A percentile compares a stretch with the other conserved stretches of the same genome.
Evolutionary conservation across 1,284 basidiomycete species (phyloP).

Genomic region (Ceratobasidium sp.): DNA sequence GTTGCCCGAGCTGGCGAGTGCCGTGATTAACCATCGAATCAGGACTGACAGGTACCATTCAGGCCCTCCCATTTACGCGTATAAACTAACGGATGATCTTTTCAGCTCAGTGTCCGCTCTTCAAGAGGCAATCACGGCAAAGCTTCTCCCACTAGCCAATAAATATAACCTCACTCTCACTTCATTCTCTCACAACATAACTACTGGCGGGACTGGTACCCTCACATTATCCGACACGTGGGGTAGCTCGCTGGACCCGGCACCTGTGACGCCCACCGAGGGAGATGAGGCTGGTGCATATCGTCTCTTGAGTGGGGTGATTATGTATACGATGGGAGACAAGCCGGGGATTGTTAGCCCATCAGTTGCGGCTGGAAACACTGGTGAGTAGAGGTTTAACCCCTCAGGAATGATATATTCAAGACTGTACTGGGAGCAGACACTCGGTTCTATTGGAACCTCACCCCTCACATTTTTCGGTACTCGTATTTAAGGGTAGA

Average conservation of each 20-base stretch:
- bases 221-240: slow-evolving; percentile 61
- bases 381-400: slow-evolving; percentile 50
- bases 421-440: slow-evolving; percentile 55
- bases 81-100: slow-evolving; percentile 5
- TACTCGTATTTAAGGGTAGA: slow-evolving; percentile 57
- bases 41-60: slow-evolving; percentile 63
- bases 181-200: slow-evolving; percentile 61
- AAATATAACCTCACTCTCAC: slow-evolving; percentile 67
- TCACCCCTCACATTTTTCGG: slow-evolving; percentile 68
- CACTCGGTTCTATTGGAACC: slow-evolving; percentile 66
- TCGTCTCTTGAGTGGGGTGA: slow-evolving; percentile 64
- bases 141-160: slow-evolving; percentile 62
- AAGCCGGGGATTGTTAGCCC: slow-evolving; percentile 63
- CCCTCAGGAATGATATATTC: not conserved
- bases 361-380: slow-evolving; percentile 64
- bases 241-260: slow-evolving; percentile 64
- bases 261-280: slow-evolving; percentile 66
- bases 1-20: slow-evolving; percentile 68
- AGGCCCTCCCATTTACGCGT: too few relatives aligned
- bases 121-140: slow-evolving; percentile 60
- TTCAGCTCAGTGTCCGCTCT: slow-evolving; percentile 63
- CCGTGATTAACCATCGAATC: slow-evolving; percentile 72
- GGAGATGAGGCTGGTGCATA: slow-evolving; percentile 60
- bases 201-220: slow-evolving; percentile 52
- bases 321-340: slow-evolving; percentile 56